A percentile compares a stretch with the other conserved stretches of the same genome.
Conservation (phyloP, 169 alveolate species). For the Condylostoma magnum region DNA sequence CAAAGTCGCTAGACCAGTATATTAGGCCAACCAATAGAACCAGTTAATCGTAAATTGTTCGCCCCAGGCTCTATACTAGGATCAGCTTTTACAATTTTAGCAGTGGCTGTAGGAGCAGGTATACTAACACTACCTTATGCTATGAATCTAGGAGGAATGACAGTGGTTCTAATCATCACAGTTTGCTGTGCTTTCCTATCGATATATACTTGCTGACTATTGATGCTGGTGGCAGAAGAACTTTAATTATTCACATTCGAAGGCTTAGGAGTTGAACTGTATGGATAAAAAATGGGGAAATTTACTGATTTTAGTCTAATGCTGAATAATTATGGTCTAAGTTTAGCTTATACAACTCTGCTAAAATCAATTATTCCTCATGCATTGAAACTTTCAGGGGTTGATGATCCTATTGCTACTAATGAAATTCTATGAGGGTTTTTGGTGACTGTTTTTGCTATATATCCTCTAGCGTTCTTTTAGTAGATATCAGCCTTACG, state of each 20-base stretch:
- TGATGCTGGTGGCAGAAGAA: conserved; percentile 35
- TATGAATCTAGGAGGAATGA: conserved; percentile 35
- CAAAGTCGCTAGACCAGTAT: too few relatives aligned
- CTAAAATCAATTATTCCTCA: neutral
- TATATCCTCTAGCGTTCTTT: neutral
- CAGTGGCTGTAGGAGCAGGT: conserved; percentile 65
- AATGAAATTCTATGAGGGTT: neutral
- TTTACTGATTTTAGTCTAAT: conserved; percentile 15
- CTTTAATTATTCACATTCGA: conserved; percentile 40
- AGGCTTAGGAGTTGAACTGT: conserved; percentile 25
- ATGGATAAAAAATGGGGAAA: neutral
- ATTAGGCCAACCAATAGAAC: too few relatives aligned
- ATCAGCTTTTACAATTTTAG: conserved; percentile 45
- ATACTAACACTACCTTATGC: conserved; percentile 48
- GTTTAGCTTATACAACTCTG: neutral
- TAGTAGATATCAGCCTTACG: conserved; percentile 16
- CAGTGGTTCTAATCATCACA: conserved; percentile 33
- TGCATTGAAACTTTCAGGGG: neutral
- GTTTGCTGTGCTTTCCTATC: conserved; percentile 41
- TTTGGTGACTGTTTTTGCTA: neutral
- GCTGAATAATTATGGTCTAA: neutral
- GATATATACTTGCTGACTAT: conserved; percentile 45
- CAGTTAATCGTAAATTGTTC: too few relatives aligned
- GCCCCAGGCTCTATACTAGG: conserved; percentile 48
- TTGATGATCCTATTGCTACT: neutral